Evolutionary conservation across 1,284 basidiomycete species (phyloP).

Genomic region (Trametes sp.): DNA sequence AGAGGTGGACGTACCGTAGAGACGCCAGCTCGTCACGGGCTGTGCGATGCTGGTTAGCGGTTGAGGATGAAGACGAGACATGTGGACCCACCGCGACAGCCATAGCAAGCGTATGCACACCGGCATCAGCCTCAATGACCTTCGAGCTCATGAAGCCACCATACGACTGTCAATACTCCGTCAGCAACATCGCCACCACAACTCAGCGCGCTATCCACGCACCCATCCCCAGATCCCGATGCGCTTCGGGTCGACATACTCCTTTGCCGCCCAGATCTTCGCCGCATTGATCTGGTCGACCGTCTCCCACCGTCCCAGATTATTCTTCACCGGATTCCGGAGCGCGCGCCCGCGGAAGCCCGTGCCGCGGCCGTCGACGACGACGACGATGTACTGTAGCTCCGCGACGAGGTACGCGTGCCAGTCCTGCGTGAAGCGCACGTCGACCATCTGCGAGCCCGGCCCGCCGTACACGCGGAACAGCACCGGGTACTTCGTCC

Average conservation of each 20-base stretch:
- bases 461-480: slow-evolving; percentile 93
- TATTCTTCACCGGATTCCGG: slow-evolving; percentile 84
- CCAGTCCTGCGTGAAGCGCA: slow-evolving; percentile 80
- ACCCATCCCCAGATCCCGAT: slow-evolving; percentile 98
- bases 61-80: neutral
- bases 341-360: slow-evolving; percentile 87
- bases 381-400: slow-evolving; percentile 86
- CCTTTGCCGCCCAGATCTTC: slow-evolving; percentile 76
- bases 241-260: slow-evolving; percentile 80
- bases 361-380: slow-evolving; percentile 94
- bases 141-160: slow-evolving; percentile 95
- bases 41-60: slow-evolving; percentile 36
- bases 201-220: slow-evolving; percentile 41
- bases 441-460: slow-evolving; percentile 78
- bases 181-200: neutral
- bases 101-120: slow-evolving; percentile 89
- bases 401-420: slow-evolving; percentile 86
- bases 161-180: slow-evolving; percentile 69
- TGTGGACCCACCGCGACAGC: slow-evolving; percentile 77
- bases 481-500: slow-evolving; percentile 92
- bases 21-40: slow-evolving; percentile 87
- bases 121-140: slow-evolving; percentile 86
- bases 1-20: slow-evolving; percentile 70
- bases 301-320: slow-evolving; percentile 89
- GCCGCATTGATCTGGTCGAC: slow-evolving; percentile 90